A percentile compares a stretch with the other conserved stretches of the same genome.
These are phyloP conservation scores for Limnanthes douglasii DNA, from an alignment of 345 rosid genomes.

Conservation along the genomic window DNA sequence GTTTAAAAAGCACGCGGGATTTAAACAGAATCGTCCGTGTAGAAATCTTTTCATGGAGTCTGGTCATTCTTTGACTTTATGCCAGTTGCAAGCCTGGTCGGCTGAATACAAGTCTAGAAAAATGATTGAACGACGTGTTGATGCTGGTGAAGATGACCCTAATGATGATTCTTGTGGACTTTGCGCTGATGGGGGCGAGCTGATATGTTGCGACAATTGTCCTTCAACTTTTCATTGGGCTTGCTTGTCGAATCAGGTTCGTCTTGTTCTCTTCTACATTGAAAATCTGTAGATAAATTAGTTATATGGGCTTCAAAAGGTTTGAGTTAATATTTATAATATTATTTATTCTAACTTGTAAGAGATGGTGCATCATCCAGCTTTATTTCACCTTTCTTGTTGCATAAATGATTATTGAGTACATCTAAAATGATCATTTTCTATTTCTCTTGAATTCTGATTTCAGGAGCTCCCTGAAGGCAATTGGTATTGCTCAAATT, in stretches of 20 bases:
- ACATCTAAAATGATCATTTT: constrained; percentile 7
- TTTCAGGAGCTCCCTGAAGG: constrained; percentile 85
- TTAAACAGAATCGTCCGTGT: constrained; percentile 51
- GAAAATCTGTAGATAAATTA: neutral
- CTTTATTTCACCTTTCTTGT: no score
- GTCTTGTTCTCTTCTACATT: constrained; percentile 12
- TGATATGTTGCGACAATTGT: constrained; percentile 92
- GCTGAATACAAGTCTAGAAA: constrained; percentile 65
- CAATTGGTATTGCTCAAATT: constrained; percentile 86
- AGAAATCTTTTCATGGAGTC: constrained; percentile 74
- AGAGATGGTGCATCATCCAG: no score
- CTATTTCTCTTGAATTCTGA: constrained; percentile 6
- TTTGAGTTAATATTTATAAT: no score
- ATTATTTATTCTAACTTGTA: no score
- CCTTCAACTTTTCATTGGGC: constrained; percentile 83
- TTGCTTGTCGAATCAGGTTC: constrained; percentile 76
- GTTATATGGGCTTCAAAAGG: no score
- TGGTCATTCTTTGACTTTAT: constrained; percentile 56
- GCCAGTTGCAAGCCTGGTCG: constrained; percentile 88
- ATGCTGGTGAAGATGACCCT: constrained; percentile 48
- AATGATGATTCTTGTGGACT: constrained; percentile 96
- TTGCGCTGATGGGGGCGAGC: constrained; percentile 86
- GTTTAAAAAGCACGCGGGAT: constrained; percentile 79
- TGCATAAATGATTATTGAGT: no score
- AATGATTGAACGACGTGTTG: constrained; percentile 24